Evolutionary conservation across 164 flowering plant genomes (phyloP).

Genomic region (Vitis rotundifolia): DNA sequence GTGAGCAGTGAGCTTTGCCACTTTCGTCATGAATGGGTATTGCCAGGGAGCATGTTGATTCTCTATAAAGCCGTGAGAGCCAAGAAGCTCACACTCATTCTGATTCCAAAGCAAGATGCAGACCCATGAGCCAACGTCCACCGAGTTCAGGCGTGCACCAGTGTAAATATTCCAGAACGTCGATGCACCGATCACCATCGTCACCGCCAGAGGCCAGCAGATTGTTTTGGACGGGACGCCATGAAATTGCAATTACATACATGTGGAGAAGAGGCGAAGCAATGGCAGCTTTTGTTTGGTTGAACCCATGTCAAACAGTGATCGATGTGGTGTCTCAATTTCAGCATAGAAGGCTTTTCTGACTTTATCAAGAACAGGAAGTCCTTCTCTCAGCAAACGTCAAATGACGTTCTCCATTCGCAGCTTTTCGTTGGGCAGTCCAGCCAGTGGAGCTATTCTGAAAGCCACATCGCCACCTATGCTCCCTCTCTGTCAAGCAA

Average conservation of each 20-base stretch:
- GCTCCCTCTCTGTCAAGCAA: too few species aligned
- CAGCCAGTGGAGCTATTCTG: too few species aligned
- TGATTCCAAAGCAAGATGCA: conserved; percentile 20
- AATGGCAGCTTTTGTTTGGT: conserved; percentile 12
- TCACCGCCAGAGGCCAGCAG: conserved; percentile 28
- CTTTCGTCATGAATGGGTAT: conserved; percentile 22
- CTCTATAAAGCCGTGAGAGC: conserved; percentile 21
- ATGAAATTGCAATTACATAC: conserved; percentile 19
- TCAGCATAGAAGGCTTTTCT: too few species aligned
- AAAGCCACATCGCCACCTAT: too few species aligned
- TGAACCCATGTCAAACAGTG: conserved; percentile 6
- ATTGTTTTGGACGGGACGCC: conserved; percentile 27
- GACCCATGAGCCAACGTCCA: conserved; percentile 25
- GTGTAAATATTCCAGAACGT: conserved; percentile 26
- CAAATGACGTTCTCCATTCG: too few species aligned
- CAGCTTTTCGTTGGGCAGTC: too few species aligned
- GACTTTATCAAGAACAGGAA: too few species aligned
- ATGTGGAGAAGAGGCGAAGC: not conserved
- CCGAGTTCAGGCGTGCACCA: conserved; percentile 19
- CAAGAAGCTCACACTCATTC: conserved; percentile 19
- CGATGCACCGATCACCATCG: conserved; percentile 10
- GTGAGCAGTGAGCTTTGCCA: conserved; percentile 28
- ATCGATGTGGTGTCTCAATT: too few species aligned
- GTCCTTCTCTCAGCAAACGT: too few species aligned
- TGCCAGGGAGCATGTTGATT: conserved; percentile 25